Percentiles rank a stretch among this genome's conserved stretches.
Evolutionary conservation across 495 filamentous ascomycete species (phyloP).

Genomic region (Entonaema liquescens): DNA sequence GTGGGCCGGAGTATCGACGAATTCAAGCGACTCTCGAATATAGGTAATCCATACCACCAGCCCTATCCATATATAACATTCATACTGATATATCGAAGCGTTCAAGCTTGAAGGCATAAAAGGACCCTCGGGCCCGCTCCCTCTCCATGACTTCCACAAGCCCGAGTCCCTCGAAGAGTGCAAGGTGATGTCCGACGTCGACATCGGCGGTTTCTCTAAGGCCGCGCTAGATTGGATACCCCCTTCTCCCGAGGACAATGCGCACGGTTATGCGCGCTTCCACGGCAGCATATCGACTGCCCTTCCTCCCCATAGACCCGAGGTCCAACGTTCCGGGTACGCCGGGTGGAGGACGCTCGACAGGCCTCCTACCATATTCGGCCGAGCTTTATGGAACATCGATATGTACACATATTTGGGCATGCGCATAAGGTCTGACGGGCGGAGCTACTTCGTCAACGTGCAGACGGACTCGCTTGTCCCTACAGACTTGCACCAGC

Average conservation of each 20-base stretch:
- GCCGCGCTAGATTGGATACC: conserved; percentile 74
- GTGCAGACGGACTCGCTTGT: conserved; percentile 93
- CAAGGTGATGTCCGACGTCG: conserved; percentile 85
- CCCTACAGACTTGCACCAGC: conserved; percentile 93
- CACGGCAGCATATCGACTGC: conserved; percentile 88
- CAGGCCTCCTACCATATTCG: conserved; percentile 73
- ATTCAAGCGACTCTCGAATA: conserved; percentile 55
- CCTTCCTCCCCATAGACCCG: conserved; percentile 75
- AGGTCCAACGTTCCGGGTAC: conserved; percentile 80
- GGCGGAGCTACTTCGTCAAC: conserved; percentile 92
- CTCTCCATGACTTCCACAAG: conserved; percentile 72
- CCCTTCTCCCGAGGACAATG: conserved; percentile 48
- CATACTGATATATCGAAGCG: conserved; percentile 38
- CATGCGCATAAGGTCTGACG: conserved; percentile 89
- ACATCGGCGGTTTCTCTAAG: conserved; percentile 85
- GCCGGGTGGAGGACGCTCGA: conserved; percentile 85
- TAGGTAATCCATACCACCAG: conserved; percentile 44
- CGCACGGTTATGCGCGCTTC: conserved; percentile 70
- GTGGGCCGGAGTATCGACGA: conserved; percentile 57
- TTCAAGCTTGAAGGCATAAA: conserved; percentile 63
- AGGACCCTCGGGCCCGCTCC: conserved; percentile 62
- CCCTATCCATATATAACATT: neutral
- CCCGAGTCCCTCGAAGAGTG: conserved; percentile 68
- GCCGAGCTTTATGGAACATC: conserved; percentile 83
- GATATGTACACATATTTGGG: conserved; percentile 89